Percentiles rank a stretch among this genome's conserved stretches.
Evolutionary conservation across 225 moss, liverwort and hornwort genomes (phyloP).

Genomic region (Pseudisothecium myosuroides): DNA sequence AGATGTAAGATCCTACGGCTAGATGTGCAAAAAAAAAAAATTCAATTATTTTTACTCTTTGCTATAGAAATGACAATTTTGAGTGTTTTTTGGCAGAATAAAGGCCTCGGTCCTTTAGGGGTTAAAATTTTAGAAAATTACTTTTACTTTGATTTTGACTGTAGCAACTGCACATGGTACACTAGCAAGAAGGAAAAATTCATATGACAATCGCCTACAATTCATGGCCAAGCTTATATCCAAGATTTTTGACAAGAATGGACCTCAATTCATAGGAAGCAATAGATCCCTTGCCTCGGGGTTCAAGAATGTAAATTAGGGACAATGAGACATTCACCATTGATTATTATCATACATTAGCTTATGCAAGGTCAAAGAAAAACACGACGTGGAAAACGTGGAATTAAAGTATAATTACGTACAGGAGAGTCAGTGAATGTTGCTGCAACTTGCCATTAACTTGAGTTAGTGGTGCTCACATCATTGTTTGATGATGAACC

Average conservation of each 20-base stretch:
- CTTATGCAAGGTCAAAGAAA: not conserved
- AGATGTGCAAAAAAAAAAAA: too few species aligned
- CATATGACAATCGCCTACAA: not conserved
- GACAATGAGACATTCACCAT: accelerated
- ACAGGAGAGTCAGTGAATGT: not conserved
- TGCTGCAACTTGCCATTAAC: not conserved
- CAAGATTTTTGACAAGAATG: not conserved
- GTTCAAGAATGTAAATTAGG: not conserved
- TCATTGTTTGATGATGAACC: not conserved
- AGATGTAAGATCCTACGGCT: too few species aligned
- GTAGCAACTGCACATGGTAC: too few species aligned
- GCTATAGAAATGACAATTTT: too few species aligned
- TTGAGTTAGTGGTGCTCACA: not conserved
- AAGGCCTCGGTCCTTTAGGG: too few species aligned
- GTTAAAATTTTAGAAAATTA: too few species aligned
- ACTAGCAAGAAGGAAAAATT: not conserved
- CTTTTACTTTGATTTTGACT: too few species aligned
- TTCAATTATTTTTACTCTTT: too few species aligned
- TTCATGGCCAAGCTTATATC: not conserved
- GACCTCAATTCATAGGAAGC: not conserved
- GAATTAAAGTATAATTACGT: not conserved
- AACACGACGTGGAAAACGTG: not conserved
- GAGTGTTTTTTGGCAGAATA: too few species aligned
- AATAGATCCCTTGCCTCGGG: not conserved
- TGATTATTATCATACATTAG: too few species aligned